A percentile compares a stretch with the other conserved stretches of the same genome.
These are phyloP conservation scores for Hypoxylon rubiginosum DNA, from an alignment of 2,329 filamentous ascomycete genomes.

Conservation along the genomic window DNA sequence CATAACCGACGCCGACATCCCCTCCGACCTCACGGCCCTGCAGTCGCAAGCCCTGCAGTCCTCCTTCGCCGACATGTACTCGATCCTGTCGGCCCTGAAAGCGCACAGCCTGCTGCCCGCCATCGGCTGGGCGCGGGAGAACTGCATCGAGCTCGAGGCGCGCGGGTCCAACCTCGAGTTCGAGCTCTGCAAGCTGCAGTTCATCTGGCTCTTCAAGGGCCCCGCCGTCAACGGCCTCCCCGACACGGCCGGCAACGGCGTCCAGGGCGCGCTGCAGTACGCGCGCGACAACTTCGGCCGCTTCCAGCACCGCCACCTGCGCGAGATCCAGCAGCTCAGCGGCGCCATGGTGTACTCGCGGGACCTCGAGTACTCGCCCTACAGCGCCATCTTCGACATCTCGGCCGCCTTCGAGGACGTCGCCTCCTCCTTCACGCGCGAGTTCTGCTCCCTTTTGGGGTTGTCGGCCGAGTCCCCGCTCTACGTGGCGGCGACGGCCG, in stretches of 20 bases:
- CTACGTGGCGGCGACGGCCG: constrained; percentile 92
- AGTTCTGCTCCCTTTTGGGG: constrained; percentile 93
- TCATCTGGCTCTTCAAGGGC: constrained; percentile 86
- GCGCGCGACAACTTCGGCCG: constrained; percentile 79
- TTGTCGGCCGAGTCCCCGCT: constrained; percentile 92
- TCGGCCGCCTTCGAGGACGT: constrained; percentile 84
- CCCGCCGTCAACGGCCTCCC: constrained; percentile 66
- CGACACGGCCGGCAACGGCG: constrained; percentile 65
- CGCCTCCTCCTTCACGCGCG: constrained; percentile 86
- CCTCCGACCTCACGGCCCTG: constrained; percentile 68
- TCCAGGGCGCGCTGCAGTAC: constrained; percentile 78
- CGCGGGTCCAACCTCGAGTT: constrained; percentile 95
- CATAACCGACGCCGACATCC: constrained; percentile 50
- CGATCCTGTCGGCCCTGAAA: constrained; percentile 84
- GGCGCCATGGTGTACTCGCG: constrained; percentile 83
- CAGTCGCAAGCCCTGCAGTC: constrained; percentile 78
- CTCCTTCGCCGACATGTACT: constrained; percentile 91
- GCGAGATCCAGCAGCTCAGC: constrained; percentile 84
- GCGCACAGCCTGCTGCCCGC: constrained; percentile 82
- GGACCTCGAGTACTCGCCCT: constrained; percentile 83
- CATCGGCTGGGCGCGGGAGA: constrained; percentile 84
- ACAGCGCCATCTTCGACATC: constrained; percentile 82
- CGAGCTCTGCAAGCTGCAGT: constrained; percentile 90
- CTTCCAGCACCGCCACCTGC: constrained; percentile 81
- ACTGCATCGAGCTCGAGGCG: constrained; percentile 78